Evolutionary conservation across 495 filamentous ascomycete genomes (phyloP).

Genomic region (Xylaria nigripes): DNA sequence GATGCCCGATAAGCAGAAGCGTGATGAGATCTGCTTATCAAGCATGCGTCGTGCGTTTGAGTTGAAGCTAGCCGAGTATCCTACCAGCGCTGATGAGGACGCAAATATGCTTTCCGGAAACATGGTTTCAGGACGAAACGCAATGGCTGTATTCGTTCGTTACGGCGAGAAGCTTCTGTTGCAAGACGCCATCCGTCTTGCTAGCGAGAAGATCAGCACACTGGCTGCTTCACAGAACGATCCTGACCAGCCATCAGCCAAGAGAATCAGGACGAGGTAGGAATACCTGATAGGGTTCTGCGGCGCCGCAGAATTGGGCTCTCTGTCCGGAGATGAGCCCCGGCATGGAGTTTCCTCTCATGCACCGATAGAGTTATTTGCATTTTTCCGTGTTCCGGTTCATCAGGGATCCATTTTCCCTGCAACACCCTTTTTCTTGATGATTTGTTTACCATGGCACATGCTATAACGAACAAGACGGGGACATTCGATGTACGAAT

Average conservation of each 20-base stretch:
- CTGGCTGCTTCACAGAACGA: conserved; percentile 24
- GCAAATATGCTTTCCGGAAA: conserved; percentile 37
- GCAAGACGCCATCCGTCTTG: conserved; percentile 39
- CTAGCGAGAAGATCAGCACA: conserved; percentile 22
- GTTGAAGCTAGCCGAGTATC: conserved; percentile 47
- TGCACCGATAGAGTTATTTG: no score
- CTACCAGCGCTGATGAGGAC: conserved; percentile 57
- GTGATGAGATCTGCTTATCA: conserved; percentile 32
- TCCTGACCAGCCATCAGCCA: conserved; percentile 31
- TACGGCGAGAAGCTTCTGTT: conserved; percentile 73
- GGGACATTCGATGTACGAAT: no score
- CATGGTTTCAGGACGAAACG: conserved; percentile 34
- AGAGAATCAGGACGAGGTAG: conserved; percentile 31
- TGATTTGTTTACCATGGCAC: no score
- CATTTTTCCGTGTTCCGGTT: no score
- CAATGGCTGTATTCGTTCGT: conserved; percentile 69
- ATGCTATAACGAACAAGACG: no score
- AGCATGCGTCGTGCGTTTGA: conserved; percentile 35
- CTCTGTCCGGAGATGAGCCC: no score
- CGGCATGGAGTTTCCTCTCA: no score
- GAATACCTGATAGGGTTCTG: not conserved
- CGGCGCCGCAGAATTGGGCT: no score
- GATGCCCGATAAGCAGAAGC: conserved; percentile 32
- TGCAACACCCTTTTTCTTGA: no score
- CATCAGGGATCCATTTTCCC: no score